These are phyloP conservation scores for Blastomyces parvus DNA, from an alignment of 2,329 filamentous ascomycete species.

Conservation along the genomic window DNA sequence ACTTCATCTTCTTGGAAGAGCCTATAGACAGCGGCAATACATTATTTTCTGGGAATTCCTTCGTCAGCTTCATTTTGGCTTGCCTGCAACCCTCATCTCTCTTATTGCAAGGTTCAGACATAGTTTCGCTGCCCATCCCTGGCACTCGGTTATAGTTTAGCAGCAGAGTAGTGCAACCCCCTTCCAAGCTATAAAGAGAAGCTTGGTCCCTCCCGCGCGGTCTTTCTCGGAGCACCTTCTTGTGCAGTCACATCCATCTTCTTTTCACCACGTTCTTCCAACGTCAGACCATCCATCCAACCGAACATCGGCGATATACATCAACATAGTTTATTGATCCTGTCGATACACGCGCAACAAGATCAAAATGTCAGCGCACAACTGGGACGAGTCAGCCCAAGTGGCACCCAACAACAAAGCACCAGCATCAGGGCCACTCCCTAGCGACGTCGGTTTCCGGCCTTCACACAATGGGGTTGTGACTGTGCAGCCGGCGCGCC, in stretches of 20 bases:
- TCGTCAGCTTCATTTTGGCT: background rate
- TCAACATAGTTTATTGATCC: background rate
- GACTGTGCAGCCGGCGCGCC: slow-evolving; percentile 66
- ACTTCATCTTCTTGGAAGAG: background rate
- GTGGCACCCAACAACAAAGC: background rate
- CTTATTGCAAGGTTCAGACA: no score
- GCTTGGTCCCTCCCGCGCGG: background rate
- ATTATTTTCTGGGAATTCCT: no score
- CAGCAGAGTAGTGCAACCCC: no score
- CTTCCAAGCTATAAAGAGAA: background rate
- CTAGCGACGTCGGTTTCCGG: slow-evolving; percentile 36
- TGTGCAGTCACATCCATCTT: no score
- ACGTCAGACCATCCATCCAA: background rate
- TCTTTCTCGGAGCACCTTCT: no score
- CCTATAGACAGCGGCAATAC: background rate
- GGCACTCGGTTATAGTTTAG: no score
- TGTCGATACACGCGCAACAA: background rate
- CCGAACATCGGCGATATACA: no score
- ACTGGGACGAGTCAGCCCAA: background rate
- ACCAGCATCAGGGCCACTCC: slow-evolving; percentile 10
- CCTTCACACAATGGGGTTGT: slow-evolving; percentile 45
- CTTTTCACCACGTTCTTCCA: no score
- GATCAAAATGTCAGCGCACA: background rate
- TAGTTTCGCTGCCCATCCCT: no score
- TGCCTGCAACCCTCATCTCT: no score